Base-by-base conservation (phyloP, 371 early-diverging fungal genomes). In the Cokeromyces recurvatus region DNA sequence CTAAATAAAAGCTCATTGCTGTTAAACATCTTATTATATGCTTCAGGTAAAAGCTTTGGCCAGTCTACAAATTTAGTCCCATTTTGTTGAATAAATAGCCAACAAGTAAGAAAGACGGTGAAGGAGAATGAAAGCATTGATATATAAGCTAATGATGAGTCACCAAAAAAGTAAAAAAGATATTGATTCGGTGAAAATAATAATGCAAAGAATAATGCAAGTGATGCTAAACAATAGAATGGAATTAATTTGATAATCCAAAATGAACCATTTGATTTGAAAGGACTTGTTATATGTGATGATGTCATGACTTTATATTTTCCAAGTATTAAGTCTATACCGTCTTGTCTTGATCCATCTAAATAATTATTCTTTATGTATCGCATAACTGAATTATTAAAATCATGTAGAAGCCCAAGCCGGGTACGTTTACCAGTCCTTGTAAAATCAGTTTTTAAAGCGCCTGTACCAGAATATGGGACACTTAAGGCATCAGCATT, bases 381-480 rank as follows among this genome's bases (percentile, higher is more conserved):
- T 10, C 98, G 80, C 41, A 82, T 65, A 1, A 89, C 51, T 7
- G 93, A 91, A 55, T 93, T 94, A 40, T 66, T 63, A 22, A 84
- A 67, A 57, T 98, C 98, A 27, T 81, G 71, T 8, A 93, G 31
- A 0, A 85, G 85, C 2, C 98, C 98, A n/a, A 42, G 16, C 22
- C 75, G 79, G 21, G 91, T 91, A 15, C 96, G 80, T 56, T 79
- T 78, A 4, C 96, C 98, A 2, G 92, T 92, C 27, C 82, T 74
- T 21, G 99, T 97, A 46, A 89, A 93, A 58, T 98, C 97, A 3
- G 97, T 95, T 56, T 98, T 97, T 17, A 98, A 76, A 2, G 99
- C 99, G 7, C 93, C 92, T 14, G 99, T 98, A 27, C 99, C 99
- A 14, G 94, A 88, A 62, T 99, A 99, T 42, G 92, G 91, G 23